Evolutionary conservation across 2,329 filamentous ascomycete species (phyloP), one percentile per base, ranked within the genome.

Genomic region (Phialophora expanda): DNA sequence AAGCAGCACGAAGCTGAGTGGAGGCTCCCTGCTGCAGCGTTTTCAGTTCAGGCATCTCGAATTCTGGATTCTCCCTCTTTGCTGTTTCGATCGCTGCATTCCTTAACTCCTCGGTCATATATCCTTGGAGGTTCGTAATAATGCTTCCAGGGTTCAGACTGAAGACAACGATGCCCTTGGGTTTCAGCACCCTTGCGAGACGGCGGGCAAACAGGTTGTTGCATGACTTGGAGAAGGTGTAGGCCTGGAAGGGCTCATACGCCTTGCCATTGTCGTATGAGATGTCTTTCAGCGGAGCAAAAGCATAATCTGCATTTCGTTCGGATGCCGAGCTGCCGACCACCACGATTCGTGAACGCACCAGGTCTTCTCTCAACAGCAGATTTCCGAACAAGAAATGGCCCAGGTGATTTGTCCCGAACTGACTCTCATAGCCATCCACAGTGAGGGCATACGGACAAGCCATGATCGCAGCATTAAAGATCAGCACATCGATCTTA

Each of bases 151-250:
- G 68, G 58, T 68, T 68, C 28, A 68, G 48, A 55, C 62, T 68
- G 61, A 70, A 68, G 44, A 53, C 51, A 32, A 48, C 22, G 28
- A 68, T 62, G 46, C 41, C 32, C 32, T 54, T 59, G 54, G 50
- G 32, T 32, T 57, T 65, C 11, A 69, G 61, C 4, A 62, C 9
- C 20, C 48, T 66, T 26, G 65, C 61, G 12, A 70, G 64, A 8
- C 56, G 60, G n/a, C 58, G 61, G 14, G 64, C 64, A 51, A 65
- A 66, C 28, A 84, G 71, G 56, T 84, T 77, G 59, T 81, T 81
- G 22, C 81, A 82, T 1, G 79, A 80, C 75, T 84, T 84, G 46
- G 75, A 74, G 61, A 82, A 79, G 4, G 78, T 80, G 71, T 84
- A 84, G 1, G 77, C 76, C 8, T 68, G 68, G 70, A 78, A 80